Percentiles rank a stretch among this genome's conserved stretches.
Evolutionary conservation across 148 eudicot species (phyloP).

Genomic region (Rhododendron williamsianum): DNA sequence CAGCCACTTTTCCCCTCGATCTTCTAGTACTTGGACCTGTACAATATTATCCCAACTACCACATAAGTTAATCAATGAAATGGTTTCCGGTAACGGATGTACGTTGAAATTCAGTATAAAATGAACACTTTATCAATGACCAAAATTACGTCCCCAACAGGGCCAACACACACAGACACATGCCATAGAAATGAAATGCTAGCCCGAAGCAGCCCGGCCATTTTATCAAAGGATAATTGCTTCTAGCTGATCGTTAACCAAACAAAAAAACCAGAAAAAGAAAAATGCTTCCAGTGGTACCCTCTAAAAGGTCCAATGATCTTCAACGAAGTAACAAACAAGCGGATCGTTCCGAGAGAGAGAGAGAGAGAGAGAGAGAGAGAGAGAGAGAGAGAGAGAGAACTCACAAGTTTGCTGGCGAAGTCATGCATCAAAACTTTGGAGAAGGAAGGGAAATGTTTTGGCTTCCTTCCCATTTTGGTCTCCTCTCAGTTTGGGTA

Average conservation of each 20-base stretch:
- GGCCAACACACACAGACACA: no score
- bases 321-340: no score
- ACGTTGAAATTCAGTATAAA: neutral
- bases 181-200: no score
- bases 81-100: neutral
- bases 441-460: slow-evolving; percentile 5
- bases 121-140: no score
- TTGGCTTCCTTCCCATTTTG: slow-evolving; percentile 6
- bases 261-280: no score
- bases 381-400: neutral
- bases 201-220: no score
- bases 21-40: neutral
- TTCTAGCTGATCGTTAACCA: no score
- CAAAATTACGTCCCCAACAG: no score
- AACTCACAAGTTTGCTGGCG: slow-evolving; percentile 8
- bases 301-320: no score
- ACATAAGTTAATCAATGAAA: neutral
- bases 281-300: no score
- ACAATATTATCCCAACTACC: neutral
- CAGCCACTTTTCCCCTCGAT: neutral
- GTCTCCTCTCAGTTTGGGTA: neutral
- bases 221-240: no score
- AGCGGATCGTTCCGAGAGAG: neutral
- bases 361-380: neutral
- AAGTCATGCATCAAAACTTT: slow-evolving; percentile 8